phyloP scores from a whole-genome alignment of 1,284 basidiomycete genomes.

The Cutaneotrichosporon spelunceum region DNA sequence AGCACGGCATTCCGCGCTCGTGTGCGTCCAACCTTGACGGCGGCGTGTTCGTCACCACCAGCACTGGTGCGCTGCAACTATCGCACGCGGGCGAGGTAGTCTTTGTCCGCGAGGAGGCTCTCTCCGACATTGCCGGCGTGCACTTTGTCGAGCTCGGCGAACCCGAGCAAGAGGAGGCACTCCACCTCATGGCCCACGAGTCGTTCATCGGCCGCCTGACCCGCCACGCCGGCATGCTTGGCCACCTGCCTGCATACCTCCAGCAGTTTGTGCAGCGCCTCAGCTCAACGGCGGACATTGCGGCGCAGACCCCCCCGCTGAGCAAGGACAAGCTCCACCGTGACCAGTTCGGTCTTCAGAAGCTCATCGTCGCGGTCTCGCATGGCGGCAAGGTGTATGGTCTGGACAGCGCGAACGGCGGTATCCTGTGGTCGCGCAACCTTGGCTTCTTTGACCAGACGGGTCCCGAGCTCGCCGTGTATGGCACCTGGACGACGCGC shows the following conservation, averaged over 20 bases:
- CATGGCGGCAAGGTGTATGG: conserved; percentile 73
- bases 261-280: conserved; percentile 68
- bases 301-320: conserved; percentile 49
- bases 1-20: conserved; percentile 63
- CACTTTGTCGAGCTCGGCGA: conserved; percentile 78
- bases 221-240: conserved; percentile 64
- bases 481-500: conserved; percentile 39
- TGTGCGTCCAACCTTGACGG: conserved; percentile 18
- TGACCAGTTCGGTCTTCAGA: conserved; percentile 83
- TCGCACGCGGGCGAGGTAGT: conserved; percentile 63
- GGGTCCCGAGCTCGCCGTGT: conserved; percentile 38
- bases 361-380: conserved; percentile 74
- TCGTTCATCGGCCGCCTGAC: conserved; percentile 59
- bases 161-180: conserved; percentile 55
- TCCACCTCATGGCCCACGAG: conserved; percentile 56
- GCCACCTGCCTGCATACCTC: conserved; percentile 70
- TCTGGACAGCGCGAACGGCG: conserved; percentile 72
- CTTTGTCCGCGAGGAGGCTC: conserved; percentile 81
- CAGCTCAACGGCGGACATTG: conserved; percentile 63
- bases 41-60: conserved; percentile 61
- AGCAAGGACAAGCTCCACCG: conserved; percentile 55
- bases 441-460: conserved; percentile 42
- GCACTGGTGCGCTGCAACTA: conserved; percentile 73
- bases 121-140: conserved; percentile 64
- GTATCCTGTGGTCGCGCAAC: conserved; percentile 70